Evolutionary conservation across 108 stramenopile species (phyloP).

Genomic region (Fistulifera solaris): DNA sequence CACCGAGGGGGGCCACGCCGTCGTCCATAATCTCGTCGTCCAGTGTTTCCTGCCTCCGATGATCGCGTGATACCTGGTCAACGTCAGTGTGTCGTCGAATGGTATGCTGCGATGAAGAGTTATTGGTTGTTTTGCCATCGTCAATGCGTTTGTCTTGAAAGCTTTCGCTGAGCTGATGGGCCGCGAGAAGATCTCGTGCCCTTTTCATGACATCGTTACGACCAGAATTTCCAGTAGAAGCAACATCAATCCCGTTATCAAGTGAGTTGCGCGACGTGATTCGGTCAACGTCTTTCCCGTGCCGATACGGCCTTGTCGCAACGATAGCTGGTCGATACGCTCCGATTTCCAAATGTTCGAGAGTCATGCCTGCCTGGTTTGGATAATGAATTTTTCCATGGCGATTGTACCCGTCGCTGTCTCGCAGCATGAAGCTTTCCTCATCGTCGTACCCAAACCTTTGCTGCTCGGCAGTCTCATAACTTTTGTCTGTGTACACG

Average conservation of each 20-base stretch:
- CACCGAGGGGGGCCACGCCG: constrained; percentile 44
- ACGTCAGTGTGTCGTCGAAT: too few relatives aligned
- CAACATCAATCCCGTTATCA: background rate
- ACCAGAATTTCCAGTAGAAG: constrained; percentile 7
- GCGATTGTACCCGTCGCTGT: constrained; percentile 1
- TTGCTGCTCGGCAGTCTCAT: background rate
- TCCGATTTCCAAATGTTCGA: background rate
- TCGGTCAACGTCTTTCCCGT: background rate
- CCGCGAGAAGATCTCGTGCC: background rate
- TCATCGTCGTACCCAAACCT: constrained; percentile 15
- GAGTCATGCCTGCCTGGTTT: background rate
- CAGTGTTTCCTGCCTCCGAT: constrained; percentile 11
- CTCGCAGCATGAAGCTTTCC: constrained; percentile 16
- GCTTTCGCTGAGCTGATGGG: background rate
- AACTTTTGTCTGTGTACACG: too few relatives aligned
- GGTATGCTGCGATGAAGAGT: background rate
- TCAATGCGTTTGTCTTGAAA: too few relatives aligned
- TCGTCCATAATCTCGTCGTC: constrained; percentile 38
- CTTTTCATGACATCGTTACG: constrained; percentile 9
- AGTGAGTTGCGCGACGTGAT: too few relatives aligned
- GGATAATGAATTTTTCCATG: constrained; percentile 6
- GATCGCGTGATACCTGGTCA: background rate
- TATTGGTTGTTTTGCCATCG: too few relatives aligned
- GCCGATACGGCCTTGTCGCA: background rate
- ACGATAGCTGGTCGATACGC: background rate